Conservation (phyloP, 2,329 filamentous ascomycete genomes). For the Fusarium metavorans region DNA sequence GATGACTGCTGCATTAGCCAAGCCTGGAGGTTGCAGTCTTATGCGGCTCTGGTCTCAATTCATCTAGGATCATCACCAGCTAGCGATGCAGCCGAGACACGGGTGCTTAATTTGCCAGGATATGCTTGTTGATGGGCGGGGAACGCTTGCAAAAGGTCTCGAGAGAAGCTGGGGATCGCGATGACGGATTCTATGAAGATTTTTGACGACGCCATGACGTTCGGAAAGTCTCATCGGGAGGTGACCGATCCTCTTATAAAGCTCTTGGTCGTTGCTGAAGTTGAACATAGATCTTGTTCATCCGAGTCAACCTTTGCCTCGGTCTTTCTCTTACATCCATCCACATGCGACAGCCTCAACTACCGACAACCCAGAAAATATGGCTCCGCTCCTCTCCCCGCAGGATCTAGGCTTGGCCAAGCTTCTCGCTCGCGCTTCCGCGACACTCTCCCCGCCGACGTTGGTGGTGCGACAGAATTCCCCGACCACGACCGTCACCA, state of each 20-base stretch:
- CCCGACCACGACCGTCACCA: slow-evolving; percentile 47
- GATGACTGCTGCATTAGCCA: background rate
- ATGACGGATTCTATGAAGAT: slow-evolving; percentile 19
- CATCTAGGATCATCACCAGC: slow-evolving; percentile 1
- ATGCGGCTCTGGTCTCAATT: background rate
- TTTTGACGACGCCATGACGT: slow-evolving; percentile 36
- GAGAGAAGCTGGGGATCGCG: slow-evolving; percentile 1
- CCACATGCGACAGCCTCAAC: background rate
- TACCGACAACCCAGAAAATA: background rate
- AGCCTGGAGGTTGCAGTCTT: background rate
- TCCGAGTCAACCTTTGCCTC: background rate
- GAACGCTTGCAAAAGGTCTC: slow-evolving; percentile 3
- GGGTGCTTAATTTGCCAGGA: slow-evolving; percentile 1
- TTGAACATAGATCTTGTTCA: slow-evolving; percentile 2
- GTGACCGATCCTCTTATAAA: slow-evolving; percentile 1
- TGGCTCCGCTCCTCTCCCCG: slow-evolving; percentile 32
- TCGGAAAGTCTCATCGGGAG: slow-evolving; percentile 8
- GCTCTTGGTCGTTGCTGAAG: background rate
- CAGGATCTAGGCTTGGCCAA: slow-evolving; percentile 26
- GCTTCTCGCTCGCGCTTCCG: slow-evolving; percentile 28
- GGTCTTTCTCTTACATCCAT: background rate
- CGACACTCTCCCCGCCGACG: slow-evolving; percentile 25
- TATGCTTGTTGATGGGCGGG: slow-evolving; percentile 15
- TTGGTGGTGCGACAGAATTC: slow-evolving; percentile 35
- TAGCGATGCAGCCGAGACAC: slow-evolving; percentile 16